Percentiles rank a stretch among this genome's conserved stretches.
Conservation (phyloP, 495 filamentous ascomycete genomes). For the Astrothelium macrocarpum region DNA sequence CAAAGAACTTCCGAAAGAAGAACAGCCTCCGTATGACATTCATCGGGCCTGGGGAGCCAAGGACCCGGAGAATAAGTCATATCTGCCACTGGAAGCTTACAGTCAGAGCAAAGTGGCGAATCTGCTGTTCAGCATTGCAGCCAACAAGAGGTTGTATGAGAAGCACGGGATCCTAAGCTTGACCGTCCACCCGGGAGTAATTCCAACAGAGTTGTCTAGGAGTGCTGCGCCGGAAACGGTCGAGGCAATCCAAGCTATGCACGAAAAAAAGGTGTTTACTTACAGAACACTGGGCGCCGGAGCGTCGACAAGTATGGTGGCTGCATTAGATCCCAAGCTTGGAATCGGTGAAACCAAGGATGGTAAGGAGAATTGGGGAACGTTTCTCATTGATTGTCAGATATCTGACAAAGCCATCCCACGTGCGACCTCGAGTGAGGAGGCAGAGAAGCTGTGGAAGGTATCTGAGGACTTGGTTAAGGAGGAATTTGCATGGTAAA, state of each 20-base stretch:
- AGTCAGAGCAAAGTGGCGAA: slow-evolving; percentile 28
- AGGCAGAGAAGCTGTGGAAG: slow-evolving; percentile 43
- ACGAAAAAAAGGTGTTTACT: slow-evolving; percentile 9
- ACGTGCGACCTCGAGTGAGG: slow-evolving; percentile 25
- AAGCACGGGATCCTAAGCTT: slow-evolving; percentile 28
- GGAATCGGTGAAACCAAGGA: slow-evolving; percentile 27
- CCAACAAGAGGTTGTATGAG: slow-evolving; percentile 22
- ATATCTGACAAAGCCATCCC: slow-evolving; percentile 25
- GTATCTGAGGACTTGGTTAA: slow-evolving; percentile 42
- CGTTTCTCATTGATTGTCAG: slow-evolving; percentile 36
- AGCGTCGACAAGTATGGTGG: slow-evolving; percentile 35
- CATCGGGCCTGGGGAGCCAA: slow-evolving; percentile 25
- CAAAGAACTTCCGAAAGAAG: slow-evolving; percentile 32
- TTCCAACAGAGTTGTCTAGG: slow-evolving; percentile 30
- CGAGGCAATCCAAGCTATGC: not conserved
- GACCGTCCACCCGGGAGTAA: slow-evolving; percentile 34
- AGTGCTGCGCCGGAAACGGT: slow-evolving; percentile 13
- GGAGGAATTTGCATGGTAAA: slow-evolving; percentile 36
- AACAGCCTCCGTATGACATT: slow-evolving; percentile 30
- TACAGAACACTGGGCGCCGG: slow-evolving; percentile 31
- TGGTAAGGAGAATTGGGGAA: slow-evolving; percentile 31
- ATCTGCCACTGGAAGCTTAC: slow-evolving; percentile 26
- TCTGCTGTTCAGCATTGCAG: slow-evolving; percentile 23
- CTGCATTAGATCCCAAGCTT: slow-evolving; percentile 37
- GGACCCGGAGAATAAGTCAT: slow-evolving; percentile 21